Base-by-base conservation (phyloP, 2,329 filamentous ascomycete species). In the Fusarium tuaranense region DNA sequence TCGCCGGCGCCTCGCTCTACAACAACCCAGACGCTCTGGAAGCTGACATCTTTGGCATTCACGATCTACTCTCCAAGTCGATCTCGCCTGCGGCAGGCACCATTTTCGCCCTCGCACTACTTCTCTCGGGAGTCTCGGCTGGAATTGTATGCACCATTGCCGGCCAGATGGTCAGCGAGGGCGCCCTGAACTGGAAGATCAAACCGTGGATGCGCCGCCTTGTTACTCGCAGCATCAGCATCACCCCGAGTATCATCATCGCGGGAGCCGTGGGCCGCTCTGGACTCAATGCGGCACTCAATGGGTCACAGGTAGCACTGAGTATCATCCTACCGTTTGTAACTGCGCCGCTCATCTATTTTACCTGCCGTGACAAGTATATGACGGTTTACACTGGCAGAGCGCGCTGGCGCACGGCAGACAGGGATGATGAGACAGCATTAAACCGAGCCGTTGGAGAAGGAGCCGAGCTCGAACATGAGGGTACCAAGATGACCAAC, bases 141-240 rank as follows among this genome's bases (percentile, higher is more conserved):
- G 95, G 95, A 7, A 94, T 97, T 39, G 92, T 97, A 3, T 97
- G 95, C 84, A 97, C 95, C 2, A 97, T 97, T 76, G 90, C 95
- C 0, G 95, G 95, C 0, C 95, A 97, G 81, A 97, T 97, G 92
- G 92, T 97, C 25, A 92, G 91, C 72, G 95, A 97, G 81, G 95
- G 95, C 8, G 94, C 95, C 70, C 82, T 97, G 53, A 90, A 91
- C 57, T 95, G 94, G 93, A 90, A 84, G 7, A 83, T 95, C 36
- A 87, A 87, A 70, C 95, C 95, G 0, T 97, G 95, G 95, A 78
- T 95, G 12, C 92, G 95, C 3, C 89, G 95, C 13, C 87, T 97
- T 5, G 83, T 96, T 60, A 97, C 95, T 0, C 89, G 95, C 30
- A 90, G 88, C 60, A 94, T 97, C 80, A 94, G 92, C 78, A 95